Evolutionary conservation across 169 alveolate species (phyloP), one percentile per base, ranked within the genome.

Genomic region (Cryptosporidium muris): DNA sequence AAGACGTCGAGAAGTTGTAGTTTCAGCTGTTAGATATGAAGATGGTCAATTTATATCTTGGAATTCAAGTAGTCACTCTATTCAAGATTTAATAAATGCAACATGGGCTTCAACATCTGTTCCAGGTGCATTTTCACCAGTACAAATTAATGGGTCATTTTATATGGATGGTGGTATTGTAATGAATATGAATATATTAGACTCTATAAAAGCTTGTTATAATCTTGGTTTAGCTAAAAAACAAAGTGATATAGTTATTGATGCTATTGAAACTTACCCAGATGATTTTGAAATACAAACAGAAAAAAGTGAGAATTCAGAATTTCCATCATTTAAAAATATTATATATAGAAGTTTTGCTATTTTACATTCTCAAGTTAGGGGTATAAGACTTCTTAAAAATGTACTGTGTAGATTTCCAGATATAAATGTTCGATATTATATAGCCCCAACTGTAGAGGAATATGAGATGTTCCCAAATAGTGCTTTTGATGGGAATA

Each of bases 81-180:
- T 74, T 36, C 58, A 66, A 40, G 85, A 74, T 36, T 40, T 74
- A 42, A 74, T 74, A 36, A 74, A 74, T 14, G 85, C 85, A 9
- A 74, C 85, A 5, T 51, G 54, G 37, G 85, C 85, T 34, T 74
- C 85, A 42, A 74, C 85, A 8, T 74, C 85, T 2, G 85, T 74
- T 25, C 85, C 85, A 2, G 85, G 67, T 36, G 85, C 85, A 25
- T 74, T 74, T 34, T 74, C 85, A n/a, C 85, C 85, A 8, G 85
- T 74, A 40, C 12, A 43, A 4, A 74, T 74, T n/a, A 74, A 74
- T 58, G 85, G 85, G 16, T 74, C 85, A 2, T 68, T 58, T 36
- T 74, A 74, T 9, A 58, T 74, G 68, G 85, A 74, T 62, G 85
- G 85, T 14, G 85, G 85, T 1, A 51, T 74, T 5, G 68, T 74